Evolutionary conservation across 2,329 filamentous ascomycete species (phyloP), one percentile per base, ranked within the genome.

Genomic region (Exophiala dermatitidis): DNA sequence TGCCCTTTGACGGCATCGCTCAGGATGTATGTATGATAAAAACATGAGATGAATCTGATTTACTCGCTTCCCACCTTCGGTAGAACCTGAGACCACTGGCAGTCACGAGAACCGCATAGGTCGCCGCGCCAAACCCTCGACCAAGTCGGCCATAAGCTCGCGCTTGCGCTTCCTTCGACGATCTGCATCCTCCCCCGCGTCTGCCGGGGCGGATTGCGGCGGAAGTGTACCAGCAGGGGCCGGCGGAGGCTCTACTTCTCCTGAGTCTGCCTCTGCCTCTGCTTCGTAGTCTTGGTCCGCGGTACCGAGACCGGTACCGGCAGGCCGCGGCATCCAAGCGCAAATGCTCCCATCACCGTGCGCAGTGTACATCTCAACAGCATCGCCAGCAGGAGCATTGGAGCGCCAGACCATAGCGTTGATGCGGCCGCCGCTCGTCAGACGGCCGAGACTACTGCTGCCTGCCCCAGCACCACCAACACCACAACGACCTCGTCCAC

Each of bases 301-400:
- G 61, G 78, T 66, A n/a, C n/a, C n/a, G n/a, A n/a, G n/a, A n/a
- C n/a, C n/a, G n/a, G n/a, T n/a, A 60, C 80, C 70, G 33, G 71
- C 72, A 3, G 78, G 26, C 3, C 40, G 31, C 6, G 56, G 53
- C 61, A 78, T 77, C 90, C 91, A 96, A 3, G 81, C 80, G 42
- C 85, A 79, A 53, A 97, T 91, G 48, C 84, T 85, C 0, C 91
- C 91, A 66, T 96, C 89, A 2, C 84, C 77, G 64, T 95, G 89
- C 1, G 83, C 85, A 49, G 88, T 93, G 70, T 89, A 94, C 53
- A 96, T 78, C 60, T 85, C 83, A 1, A 84, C 67, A 0, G 81
- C 82, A 52, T 77, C 70, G 9, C 78, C 77, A 26, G 78, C 76
- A 32, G 88, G 86, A 1, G 80, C 78, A 30, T 57, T 43, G 2